phyloP scores from a whole-genome alignment of 192 early-diverging fungal species.

The Polychytrium aggregatum region DNA sequence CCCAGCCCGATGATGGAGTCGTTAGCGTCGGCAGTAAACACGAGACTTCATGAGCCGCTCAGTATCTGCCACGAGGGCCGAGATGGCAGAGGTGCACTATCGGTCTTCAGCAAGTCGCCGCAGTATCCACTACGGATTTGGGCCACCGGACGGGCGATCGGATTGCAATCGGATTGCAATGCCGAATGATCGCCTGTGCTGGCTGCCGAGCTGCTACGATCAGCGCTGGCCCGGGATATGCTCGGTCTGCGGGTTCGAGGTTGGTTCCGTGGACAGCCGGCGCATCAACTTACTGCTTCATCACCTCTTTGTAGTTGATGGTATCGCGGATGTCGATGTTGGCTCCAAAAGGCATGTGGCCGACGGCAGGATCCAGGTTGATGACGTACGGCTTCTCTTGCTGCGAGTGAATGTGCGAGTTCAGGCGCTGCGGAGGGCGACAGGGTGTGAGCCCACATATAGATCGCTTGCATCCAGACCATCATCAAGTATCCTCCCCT shows the following conservation, averaged over 20 bases:
- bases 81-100: too few species aligned
- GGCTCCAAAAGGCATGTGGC: slow-evolving; percentile 74
- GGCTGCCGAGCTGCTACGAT: too few species aligned
- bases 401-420: slow-evolving; percentile 68
- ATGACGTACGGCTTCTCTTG: slow-evolving; percentile 74
- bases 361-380: slow-evolving; percentile 91
- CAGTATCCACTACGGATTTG: too few species aligned
- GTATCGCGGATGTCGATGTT: slow-evolving; percentile 98
- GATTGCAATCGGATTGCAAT: too few species aligned
- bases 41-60: too few species aligned
- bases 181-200: too few species aligned
- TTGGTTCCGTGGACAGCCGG: slow-evolving; percentile 3
- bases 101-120: too few species aligned
- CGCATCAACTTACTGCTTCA: slow-evolving; percentile 87
- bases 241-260: slow-evolving; percentile 11
- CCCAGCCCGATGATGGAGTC: too few species aligned
- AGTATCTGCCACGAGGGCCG: too few species aligned
- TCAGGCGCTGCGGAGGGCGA: slow-evolving; percentile 50
- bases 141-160: too few species aligned
- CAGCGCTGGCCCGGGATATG: neutral
- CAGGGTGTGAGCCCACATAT: neutral
- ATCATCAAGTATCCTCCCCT: too few species aligned
- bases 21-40: too few species aligned
- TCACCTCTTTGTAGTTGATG: slow-evolving; percentile 97
- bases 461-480: neutral